Base-by-base conservation (phyloP, 352 stramenopile genomes). In the Phytophthora melonis region DNA sequence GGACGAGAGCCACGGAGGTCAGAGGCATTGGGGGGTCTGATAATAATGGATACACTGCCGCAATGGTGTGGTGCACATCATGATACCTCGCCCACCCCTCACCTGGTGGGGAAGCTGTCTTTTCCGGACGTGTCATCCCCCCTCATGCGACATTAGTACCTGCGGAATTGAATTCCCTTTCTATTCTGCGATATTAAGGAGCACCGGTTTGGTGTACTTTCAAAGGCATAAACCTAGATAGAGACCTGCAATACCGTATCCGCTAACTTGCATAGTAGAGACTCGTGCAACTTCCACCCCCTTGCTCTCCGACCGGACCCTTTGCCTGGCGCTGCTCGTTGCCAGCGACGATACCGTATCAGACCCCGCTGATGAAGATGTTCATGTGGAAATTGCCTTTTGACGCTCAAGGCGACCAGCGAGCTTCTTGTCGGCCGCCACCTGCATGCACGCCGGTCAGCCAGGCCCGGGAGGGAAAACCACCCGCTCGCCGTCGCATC, bases 51-150 rank as follows among this genome's bases (percentile, higher is more conserved):
- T 62, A 54, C 9, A n/a, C 14, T 16, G 21, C 3, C 10, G 27
- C 27, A 27, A 41, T 54, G 30, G 2, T 27, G 43, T 54, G 30
- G 39, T 41, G 13, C 32, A 41, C 58, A 64, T 16, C 1, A n/a
- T 13, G n/a, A 21, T n/a, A 72, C 57, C 36, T 72, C 47, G 65
- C 65, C 65, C 56, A 65, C 58, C 64, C 30, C 64, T 47, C 27
- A 13, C 6, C 7, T 30, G 10, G 11, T 14, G 6, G 21, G 47
- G 7, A 54, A 45, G 27, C 18, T 43, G 9, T 13, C 11, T 32
- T 32, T 34, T 11, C 18, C 13, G 23, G 47, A 13, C 55, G 56
- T 19, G 64, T 71, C 64, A 66, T 71, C 64, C 56, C 64, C 66
- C 64, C 63, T 9, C 18, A 6, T 32, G 21, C 30, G 64, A 70